Evolutionary conservation across 176 grass and related monocot genomes (phyloP), one percentile per base, ranked within the genome.

Genomic region (Zoysia pacifica): DNA sequence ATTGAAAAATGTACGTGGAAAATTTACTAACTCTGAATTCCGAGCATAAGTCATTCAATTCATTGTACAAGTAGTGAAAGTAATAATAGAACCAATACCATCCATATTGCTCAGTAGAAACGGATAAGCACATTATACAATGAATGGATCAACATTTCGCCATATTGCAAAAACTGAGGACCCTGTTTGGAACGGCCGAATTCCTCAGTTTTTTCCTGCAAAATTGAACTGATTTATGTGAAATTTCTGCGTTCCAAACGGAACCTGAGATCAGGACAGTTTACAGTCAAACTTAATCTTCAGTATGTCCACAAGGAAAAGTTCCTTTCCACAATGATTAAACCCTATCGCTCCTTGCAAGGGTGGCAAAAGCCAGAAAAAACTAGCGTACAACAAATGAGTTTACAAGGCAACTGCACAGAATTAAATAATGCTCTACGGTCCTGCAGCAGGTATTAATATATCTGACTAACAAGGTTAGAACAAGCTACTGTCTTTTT

Each of bases 371-470:
- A 18, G 40, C 69, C 58, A 79, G 39, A 5, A 56, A 40, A 19
- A 8, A 8, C 48, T 45, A 60, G 37, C 40, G 15, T 82, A 68
- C 9, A 82, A 16, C 66, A 11, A 77, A 85, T 76, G 51, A 61
- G 63, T 85, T 77, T 39, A 65, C 43, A 50, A 65, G 65, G 4
- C 66, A 85, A 69, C 83, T 62, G 53, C 87, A 89, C 83, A 82
- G 1, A 59, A 75, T 7, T 11, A 72, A 48, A 65, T 50, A 72
- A 51, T 14, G 46, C 60, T 72, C 77, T 62, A 64, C 3, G 36
- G 68, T 69, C 46, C 53, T 61, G 39, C 39, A 13, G 65, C 39
- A 76, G 81, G 67, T 81, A 78, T 72, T 72, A 81, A 81, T 83
- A 82, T 66, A 73, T 28, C 69, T 79, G 59, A 80, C 83, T 82